Conservation (phyloP, 805 yeast species). For the Candida hungchunana region DNA sequence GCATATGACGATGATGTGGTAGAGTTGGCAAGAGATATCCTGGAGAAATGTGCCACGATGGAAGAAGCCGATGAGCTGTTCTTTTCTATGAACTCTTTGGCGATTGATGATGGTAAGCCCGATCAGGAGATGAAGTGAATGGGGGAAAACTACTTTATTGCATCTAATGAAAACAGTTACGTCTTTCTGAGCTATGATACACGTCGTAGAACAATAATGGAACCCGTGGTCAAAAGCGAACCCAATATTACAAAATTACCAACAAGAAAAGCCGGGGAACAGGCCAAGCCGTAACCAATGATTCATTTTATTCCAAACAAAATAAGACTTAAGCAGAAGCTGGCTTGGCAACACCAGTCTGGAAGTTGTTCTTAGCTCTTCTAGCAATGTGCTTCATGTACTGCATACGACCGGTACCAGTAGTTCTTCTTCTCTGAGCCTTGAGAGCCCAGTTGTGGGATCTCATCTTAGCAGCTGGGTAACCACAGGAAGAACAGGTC, state of each 20-base stretch:
- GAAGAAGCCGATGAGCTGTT: slow-evolving; percentile 78
- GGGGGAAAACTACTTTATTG: background rate
- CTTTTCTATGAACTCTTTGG: slow-evolving; percentile 43
- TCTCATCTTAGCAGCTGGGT: slow-evolving; percentile 99
- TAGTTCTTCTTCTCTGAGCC: slow-evolving; percentile 99
- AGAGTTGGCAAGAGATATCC: slow-evolving; percentile 64
- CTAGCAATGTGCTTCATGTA: slow-evolving; percentile 95
- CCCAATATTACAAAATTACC: no score
- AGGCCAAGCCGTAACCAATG: background rate
- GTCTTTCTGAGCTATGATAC: no score
- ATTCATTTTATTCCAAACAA: no score
- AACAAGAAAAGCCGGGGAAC: background rate
- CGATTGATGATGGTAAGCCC: slow-evolving; percentile 6
- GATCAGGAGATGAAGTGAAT: slow-evolving; percentile 3
- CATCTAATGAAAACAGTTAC: no score
- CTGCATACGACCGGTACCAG: slow-evolving; percentile 99
- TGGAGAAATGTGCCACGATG: slow-evolving; percentile 63
- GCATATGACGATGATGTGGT: slow-evolving; percentile 59
- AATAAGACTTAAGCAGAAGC: slow-evolving; percentile 50
- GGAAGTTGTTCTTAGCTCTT: slow-evolving; percentile 99
- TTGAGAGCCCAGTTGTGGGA: slow-evolving; percentile 98
- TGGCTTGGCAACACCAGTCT: slow-evolving; percentile 73
- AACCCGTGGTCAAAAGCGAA: no score
- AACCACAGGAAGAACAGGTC: slow-evolving; percentile 98
- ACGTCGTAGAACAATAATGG: no score